Evolutionary conservation across 352 stramenopile species (phyloP).

Genomic region (Pythium sp.): DNA sequence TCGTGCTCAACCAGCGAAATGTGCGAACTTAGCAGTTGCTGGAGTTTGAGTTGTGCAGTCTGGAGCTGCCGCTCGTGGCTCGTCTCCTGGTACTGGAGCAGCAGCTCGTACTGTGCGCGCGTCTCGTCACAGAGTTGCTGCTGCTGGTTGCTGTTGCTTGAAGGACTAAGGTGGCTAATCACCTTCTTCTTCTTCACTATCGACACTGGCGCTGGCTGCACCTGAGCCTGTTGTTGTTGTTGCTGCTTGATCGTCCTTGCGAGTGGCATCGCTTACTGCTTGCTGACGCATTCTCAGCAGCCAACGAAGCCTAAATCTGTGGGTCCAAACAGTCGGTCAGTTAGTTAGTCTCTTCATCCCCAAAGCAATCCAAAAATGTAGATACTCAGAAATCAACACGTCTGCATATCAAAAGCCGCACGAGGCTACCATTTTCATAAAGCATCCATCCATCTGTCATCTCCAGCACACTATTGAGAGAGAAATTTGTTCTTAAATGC

Average conservation of each 20-base stretch:
- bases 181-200: constrained; percentile 30
- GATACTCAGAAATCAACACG: not conserved
- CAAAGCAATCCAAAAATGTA: not conserved
- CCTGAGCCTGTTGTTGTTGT: not conserved
- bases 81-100: constrained; percentile 38
- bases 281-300: not conserved
- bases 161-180: not conserved
- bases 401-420: not conserved
- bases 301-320: not conserved
- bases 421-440: not conserved
- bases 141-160: not conserved
- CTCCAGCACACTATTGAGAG: not conserved
- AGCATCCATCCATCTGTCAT: not conserved
- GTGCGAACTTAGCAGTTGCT: constrained; percentile 41
- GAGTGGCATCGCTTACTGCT: constrained; percentile 4
- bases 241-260: not conserved
- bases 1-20: constrained; percentile 58
- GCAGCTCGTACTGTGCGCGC: constrained; percentile 47
- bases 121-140: constrained; percentile 57
- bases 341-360: not conserved
- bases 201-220: not conserved
- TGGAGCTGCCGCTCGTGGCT: constrained; percentile 45
- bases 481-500: constrained; percentile 33
- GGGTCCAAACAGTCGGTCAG: not conserved
- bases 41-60: constrained; percentile 33